Evolutionary conservation across 441 rosid genomes (phyloP), one percentile per base, ranked within the genome.

Genomic region (Breynia disticha): DNA sequence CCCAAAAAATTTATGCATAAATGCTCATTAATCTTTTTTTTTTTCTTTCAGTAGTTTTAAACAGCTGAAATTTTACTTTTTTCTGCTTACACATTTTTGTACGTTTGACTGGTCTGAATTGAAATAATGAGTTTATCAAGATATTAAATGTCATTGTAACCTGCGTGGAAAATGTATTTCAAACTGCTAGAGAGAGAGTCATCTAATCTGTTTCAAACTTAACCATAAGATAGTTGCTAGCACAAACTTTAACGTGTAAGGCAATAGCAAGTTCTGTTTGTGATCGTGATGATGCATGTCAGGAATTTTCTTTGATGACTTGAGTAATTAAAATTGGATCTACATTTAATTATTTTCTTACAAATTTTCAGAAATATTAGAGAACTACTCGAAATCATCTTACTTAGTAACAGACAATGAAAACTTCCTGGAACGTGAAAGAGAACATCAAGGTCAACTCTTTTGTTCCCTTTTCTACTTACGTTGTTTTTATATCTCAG

Each of bases 371-470:
- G 96, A 85, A 63, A 84, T 87, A 69, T 63, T 85, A 70, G 96
- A 82, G 75, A 81, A 75, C 73, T 91, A 87, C 48, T 78, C 87
- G 32, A 72, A 89, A 58, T 87, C 98, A 56, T 95, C 98, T 19
- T 91, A 78, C 75, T 72, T 88, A 58, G 83, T 64, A n/a, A 59
- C 81, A 19, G 90, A 82, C 59, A 53, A 67, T 52, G 89, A 84
- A 41, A 80, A 62, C 61, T 82, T 84, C 56, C 74, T 78, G 53
- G 97, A 91, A 69, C 82, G 77, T n/a, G 95, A 84, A 55, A 81
- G 84, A 77, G 97, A 86, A 41, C 85, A 79, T 62, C 81, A 80
- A 78, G 95, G 98, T 91, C 57, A 64, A 59, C 56, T 13, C 28
- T 45, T 48, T 17, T 32, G 17, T 11, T 19, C 52, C 19, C 7